Evolutionary conservation across 345 rosid species (phyloP), one percentile per base, ranked within the genome.

Genomic region (Melaleuca alternifolia): DNA sequence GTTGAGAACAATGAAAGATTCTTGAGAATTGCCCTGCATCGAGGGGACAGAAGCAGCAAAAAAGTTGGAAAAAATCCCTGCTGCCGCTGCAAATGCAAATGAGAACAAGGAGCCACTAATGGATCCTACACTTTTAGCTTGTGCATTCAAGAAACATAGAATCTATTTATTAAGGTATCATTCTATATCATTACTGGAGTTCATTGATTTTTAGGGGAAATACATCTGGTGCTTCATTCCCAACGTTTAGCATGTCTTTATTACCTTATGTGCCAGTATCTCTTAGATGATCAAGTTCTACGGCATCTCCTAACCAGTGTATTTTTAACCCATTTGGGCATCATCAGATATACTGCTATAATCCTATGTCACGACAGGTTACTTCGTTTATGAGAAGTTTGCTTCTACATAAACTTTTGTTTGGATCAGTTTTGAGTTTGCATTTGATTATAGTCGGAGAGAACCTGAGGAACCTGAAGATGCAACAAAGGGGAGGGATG

Each of bases 381-480:
- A 52, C 59, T 83, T 23, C 57, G 4, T 83, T 52, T 53, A 6
- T 52, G 54, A 20, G 81, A 56, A 54, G 62, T 56, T 84, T 86
- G 6, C 52, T 83, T 83, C 76, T 59, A 46, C 53, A 10, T 82
- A 52, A 51, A n/a, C 53, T 52, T 30, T 71, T 71, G 79, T 71
- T 18, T 71, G 79, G 24, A 71, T 71, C 44, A 33, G 46, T 41
- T 84, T 23, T 87, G 28, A 30, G 76, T 53, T 53, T 41, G 21
- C 54, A 48, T 87, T 87, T 65, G 89, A 84, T 50, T 85, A 89
- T 86, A 96, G 98, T 91, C 95, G 91, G 88, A 93, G 99, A 93
- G 99, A 95, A 92, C 99, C 99, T 16, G 99, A 95, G 93, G 99
- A 97, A 89, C 96, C 99, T 85, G 99, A 95, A 87, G 99, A 97